Evolutionary conservation across 768 basidiomycete genomes (phyloP), one percentile per base, ranked within the genome.

Genomic region (Terana coerulea): DNA sequence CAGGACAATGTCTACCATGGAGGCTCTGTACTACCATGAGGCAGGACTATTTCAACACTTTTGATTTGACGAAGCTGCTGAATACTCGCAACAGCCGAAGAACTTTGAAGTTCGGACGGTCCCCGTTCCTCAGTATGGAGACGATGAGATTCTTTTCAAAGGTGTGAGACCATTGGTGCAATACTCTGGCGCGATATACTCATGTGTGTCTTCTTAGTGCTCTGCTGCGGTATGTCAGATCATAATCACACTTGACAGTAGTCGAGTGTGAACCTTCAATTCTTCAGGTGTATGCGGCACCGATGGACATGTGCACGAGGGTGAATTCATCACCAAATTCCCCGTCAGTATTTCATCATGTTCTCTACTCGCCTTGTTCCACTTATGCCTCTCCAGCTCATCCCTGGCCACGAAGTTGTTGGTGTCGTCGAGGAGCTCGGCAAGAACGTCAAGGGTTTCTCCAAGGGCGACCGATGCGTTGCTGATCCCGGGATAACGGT

Each of bases 401-500:
- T 88, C 51, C 86, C 88, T 17, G 83, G 86, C 5, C 85, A 88
- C 57, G 86, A 87, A 69, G 80, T 78, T 40, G 83, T 95, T 30
- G 92, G 92, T 2, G 69, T 68, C 7, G 71, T 92, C 42, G 80
- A 85, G 26, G 80, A 85, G 59, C 74, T 88, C 63, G 91, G 92
- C 17, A 87, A 86, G 71, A 79, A 90, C 55, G 91, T 94, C 46
- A 80, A 80, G 57, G 88, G 79, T 5, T 91, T 95, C 59, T 69
- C 75, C 2, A 67, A 82, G 10, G 92, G 92, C 36, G 92, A 94
- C 64, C 83, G 91, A 47, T 84, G 86, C 62, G 92, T 90, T 45
- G 89, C 88, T 24, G 92, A 95, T 66, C 86, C 87, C 25, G 79
- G 84, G 52, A 73, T 80, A 51, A 83, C 84, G 35, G 88, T 87